phyloP scores from a whole-genome alignment of 2,329 filamentous ascomycete genomes.

The Diaporthe sp. region DNA sequence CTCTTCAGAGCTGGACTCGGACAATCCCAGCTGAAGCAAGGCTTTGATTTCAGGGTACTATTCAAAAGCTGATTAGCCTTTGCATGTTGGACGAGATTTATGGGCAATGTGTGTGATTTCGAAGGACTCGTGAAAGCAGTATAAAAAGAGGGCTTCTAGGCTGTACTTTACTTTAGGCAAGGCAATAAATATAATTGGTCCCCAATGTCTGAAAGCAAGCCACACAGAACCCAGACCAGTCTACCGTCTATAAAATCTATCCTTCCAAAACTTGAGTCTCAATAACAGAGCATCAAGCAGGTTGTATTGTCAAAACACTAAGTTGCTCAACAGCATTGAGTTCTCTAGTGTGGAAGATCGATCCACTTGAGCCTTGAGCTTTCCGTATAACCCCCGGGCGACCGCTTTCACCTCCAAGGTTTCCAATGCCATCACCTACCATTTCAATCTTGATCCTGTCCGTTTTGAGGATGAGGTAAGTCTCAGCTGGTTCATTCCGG shows the following conservation, averaged over 20 bases:
- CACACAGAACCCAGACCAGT: background rate
- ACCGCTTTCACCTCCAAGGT: too few relatives aligned
- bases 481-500: too few relatives aligned
- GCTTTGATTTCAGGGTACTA: background rate
- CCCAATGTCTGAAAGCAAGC: background rate
- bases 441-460: too few relatives aligned
- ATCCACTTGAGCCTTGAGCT: too few relatives aligned
- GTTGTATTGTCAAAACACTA: background rate
- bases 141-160: background rate
- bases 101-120: background rate
- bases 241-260: background rate
- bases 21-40: background rate
- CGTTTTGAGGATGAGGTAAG: too few relatives aligned
- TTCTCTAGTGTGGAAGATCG: too few relatives aligned
- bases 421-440: too few relatives aligned
- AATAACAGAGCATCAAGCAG: too few relatives aligned
- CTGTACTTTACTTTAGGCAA: background rate
- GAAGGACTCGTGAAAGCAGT: background rate
- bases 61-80: background rate
- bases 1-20: background rate
- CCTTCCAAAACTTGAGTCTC: background rate
- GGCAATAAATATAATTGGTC: background rate
- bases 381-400: too few relatives aligned
- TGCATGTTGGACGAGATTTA: background rate
- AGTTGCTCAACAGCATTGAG: too few relatives aligned